phyloP scores from a whole-genome alignment of 1,284 basidiomycete species.

The Trichosporon coremiiforme region DNA sequence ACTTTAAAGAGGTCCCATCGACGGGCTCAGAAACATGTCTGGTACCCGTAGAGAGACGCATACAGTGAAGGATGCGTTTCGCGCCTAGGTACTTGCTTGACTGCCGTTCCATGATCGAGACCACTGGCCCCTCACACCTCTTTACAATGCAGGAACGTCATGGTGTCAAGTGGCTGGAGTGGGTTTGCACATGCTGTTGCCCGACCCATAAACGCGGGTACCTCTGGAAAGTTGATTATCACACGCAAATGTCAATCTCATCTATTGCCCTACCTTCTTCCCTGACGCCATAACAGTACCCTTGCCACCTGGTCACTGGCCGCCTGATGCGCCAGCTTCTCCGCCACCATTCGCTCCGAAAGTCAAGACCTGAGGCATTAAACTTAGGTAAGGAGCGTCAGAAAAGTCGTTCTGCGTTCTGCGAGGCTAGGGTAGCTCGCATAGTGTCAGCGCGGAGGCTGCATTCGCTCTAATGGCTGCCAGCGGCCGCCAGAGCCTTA shows the following conservation, averaged over 20 bases:
- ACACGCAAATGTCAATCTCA: neutral
- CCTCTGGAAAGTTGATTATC: constrained; percentile 8
- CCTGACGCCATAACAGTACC: neutral
- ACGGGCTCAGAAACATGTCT: neutral
- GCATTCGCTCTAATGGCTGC: neutral
- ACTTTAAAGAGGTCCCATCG: too few relatives aligned
- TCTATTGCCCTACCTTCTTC: neutral
- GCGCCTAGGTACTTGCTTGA: neutral
- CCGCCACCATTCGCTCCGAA: neutral
- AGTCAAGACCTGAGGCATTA: neutral
- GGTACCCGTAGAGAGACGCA: neutral
- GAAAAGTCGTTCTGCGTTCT: neutral
- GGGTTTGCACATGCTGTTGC: neutral
- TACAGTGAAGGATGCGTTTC: too few relatives aligned
- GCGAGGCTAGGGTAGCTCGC: neutral
- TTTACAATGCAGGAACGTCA: neutral
- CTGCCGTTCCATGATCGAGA: neutral
- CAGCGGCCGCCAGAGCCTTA: neutral
- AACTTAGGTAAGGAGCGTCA: neutral
- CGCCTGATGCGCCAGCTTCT: neutral
- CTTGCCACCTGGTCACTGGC: neutral
- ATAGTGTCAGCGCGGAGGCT: neutral
- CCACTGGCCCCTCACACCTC: neutral
- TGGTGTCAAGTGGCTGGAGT: neutral
- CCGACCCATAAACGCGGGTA: constrained; percentile 9